Percentiles rank a stretch among this genome's conserved stretches.
These are phyloP conservation scores for Dendrobium chrysotoxum DNA, from an alignment of 106 monocot species.

Conservation along the genomic window DNA sequence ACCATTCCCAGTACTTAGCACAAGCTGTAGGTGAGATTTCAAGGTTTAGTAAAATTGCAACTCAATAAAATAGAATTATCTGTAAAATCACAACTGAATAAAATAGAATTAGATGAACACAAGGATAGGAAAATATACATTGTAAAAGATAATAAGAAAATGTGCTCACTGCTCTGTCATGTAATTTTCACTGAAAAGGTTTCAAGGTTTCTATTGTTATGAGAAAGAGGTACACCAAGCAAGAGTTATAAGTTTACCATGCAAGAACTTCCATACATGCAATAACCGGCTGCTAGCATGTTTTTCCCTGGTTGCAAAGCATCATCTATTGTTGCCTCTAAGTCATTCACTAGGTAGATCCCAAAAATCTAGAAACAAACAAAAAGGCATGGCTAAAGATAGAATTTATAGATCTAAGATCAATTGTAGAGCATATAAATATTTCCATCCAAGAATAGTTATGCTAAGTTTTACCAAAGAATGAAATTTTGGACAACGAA, in stretches of 20 bases:
- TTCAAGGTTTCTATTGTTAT: background rate
- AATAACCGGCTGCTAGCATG: slow-evolving; percentile 97
- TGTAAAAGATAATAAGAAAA: too few relatives aligned
- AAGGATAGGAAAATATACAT: too few relatives aligned
- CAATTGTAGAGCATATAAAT: background rate
- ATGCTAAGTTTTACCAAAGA: too few relatives aligned
- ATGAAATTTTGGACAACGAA: too few relatives aligned
- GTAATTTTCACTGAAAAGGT: too few relatives aligned
- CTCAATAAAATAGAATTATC: background rate
- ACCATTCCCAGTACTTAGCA: slow-evolving; percentile 76
- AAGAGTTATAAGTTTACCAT: slow-evolving; percentile 41
- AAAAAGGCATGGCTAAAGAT: background rate
- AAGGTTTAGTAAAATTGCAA: background rate
- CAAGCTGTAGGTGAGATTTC: slow-evolving; percentile 53
- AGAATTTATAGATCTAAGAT: too few relatives aligned
- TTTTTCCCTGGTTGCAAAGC: slow-evolving; percentile 78
- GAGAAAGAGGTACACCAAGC: background rate
- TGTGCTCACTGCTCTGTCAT: too few relatives aligned
- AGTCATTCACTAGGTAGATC: slow-evolving; percentile 66
- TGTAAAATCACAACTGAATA: too few relatives aligned
- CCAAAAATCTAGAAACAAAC: slow-evolving; percentile 66
- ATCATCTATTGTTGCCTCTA: slow-evolving; percentile 58
- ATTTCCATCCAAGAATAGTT: too few relatives aligned
- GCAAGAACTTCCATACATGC: slow-evolving; percentile 99
- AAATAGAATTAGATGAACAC: too few relatives aligned